Conservation (phyloP, 1,284 basidiomycete species). For the Cystobasidiaceae sp. region DNA sequence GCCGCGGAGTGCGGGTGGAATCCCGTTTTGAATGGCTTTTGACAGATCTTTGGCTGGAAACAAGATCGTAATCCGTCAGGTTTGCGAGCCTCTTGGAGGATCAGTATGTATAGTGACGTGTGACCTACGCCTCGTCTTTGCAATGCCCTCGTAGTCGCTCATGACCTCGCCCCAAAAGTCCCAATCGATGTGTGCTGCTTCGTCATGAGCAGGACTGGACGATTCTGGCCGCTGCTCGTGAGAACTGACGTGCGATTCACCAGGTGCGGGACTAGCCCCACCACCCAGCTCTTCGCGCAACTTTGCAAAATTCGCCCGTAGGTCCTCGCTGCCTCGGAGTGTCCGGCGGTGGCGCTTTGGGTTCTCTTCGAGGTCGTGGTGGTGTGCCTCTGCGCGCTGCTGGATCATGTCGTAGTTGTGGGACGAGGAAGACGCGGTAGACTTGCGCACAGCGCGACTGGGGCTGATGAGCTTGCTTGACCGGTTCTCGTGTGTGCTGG, state of each 20-base stretch:
- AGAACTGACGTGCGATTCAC: background rate
- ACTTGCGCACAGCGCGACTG: background rate
- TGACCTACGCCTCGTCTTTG: constrained; percentile 56
- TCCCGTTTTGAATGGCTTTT: constrained; percentile 83
- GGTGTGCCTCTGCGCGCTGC: constrained; percentile 6
- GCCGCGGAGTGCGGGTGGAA: constrained; percentile 76
- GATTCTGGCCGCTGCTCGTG: background rate
- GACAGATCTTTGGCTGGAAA: constrained; percentile 72
- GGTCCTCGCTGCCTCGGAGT: background rate
- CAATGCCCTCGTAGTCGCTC: constrained; percentile 83
- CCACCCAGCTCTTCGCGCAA: constrained; percentile 5
- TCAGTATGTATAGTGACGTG: background rate
- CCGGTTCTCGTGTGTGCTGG: background rate
- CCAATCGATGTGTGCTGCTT: constrained; percentile 50
- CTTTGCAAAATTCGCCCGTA: constrained; percentile 7
- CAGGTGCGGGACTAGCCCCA: background rate
- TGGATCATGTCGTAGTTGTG: constrained; percentile 17
- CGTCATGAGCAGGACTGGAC: background rate
- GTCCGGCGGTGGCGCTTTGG: constrained; percentile 6
- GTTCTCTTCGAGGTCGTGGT: constrained; percentile 12
- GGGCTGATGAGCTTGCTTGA: background rate
- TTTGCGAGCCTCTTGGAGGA: too few species aligned
- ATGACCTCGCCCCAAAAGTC: constrained; percentile 96
- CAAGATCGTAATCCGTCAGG: too few species aligned
- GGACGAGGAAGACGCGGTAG: constrained; percentile 1